Conservation (phyloP, 1,284 basidiomycete species). For the Bondarzewia mesenterica region DNA sequence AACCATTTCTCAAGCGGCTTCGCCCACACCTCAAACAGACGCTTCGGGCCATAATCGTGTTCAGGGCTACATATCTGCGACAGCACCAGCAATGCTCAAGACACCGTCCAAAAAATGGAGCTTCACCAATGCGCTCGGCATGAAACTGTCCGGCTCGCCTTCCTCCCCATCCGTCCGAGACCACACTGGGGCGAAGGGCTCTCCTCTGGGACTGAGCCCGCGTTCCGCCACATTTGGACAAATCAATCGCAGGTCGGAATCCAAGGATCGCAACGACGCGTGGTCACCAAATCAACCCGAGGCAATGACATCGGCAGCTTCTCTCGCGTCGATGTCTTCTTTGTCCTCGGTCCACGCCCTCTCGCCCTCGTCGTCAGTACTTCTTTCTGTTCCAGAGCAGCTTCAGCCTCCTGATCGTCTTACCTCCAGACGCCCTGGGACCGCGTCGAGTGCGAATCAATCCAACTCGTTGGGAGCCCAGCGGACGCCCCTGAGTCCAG, state of each 20-base stretch:
- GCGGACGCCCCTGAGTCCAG: conserved; percentile 58
- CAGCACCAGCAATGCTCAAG: conserved; percentile 37
- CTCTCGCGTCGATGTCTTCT: conserved; percentile 66
- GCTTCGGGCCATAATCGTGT: conserved; percentile 21
- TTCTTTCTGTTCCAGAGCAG: conserved; percentile 9
- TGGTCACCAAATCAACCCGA: conserved; percentile 66
- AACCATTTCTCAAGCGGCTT: conserved; percentile 1
- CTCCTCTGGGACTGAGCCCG: conserved; percentile 53
- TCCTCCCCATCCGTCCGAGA: conserved; percentile 50
- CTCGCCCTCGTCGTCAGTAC: conserved; percentile 16
- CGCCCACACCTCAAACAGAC: conserved; percentile 18
- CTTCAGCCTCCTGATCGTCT: conserved; percentile 52
- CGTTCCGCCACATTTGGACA: conserved; percentile 55
- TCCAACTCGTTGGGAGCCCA: conserved; percentile 15
- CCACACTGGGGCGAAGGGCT: conserved; percentile 29
- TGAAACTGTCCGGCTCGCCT: conserved; percentile 64
- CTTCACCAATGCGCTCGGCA: conserved; percentile 83
- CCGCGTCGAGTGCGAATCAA: conserved; percentile 62
- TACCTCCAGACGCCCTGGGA: conserved; percentile 54
- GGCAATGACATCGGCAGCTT: conserved; percentile 68
- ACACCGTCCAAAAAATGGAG: conserved; percentile 95
- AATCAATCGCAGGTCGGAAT: conserved; percentile 54
- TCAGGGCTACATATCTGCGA: conserved; percentile 26
- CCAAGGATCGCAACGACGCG: conserved; percentile 48
- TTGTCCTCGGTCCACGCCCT: conserved; percentile 50